These are phyloP conservation scores for Flaveria brownii DNA, from an alignment of 129 eudicot genomes.

Conservation along the genomic window DNA sequence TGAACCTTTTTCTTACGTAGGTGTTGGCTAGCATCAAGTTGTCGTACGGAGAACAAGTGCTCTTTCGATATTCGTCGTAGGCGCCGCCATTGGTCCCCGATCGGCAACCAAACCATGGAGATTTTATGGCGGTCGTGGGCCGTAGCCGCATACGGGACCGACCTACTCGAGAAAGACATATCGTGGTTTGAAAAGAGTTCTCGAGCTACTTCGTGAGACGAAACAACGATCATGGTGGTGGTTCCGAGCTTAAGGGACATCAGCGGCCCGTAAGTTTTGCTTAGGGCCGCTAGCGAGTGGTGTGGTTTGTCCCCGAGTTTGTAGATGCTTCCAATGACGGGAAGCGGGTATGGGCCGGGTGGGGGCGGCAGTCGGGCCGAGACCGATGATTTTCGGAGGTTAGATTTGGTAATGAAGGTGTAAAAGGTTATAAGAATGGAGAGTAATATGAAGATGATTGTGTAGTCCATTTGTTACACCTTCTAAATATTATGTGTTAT, in stretches of 20 bases:
- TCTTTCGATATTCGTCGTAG: constrained; percentile 30
- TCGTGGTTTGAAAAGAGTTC: constrained; percentile 39
- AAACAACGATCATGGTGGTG: constrained; percentile 40
- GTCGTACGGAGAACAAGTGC: constrained; percentile 22
- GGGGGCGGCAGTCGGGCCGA: constrained; percentile 41
- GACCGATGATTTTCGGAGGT: neutral
- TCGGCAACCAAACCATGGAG: constrained; percentile 29
- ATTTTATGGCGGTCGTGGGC: constrained; percentile 5
- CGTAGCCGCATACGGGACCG: constrained; percentile 17
- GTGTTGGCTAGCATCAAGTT: constrained; percentile 32
- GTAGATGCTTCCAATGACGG: constrained; percentile 52
- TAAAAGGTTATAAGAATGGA: neutral
- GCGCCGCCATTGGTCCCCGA: constrained; percentile 32
- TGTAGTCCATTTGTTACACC: constrained; percentile 15
- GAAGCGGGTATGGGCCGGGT: constrained; percentile 51
- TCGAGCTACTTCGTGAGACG: constrained; percentile 43
- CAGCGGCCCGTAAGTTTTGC: constrained; percentile 50
- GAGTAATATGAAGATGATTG: constrained; percentile 14
- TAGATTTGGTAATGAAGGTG: neutral
- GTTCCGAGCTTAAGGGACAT: constrained; percentile 53
- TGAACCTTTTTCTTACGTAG: constrained; percentile 30
- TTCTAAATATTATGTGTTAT: neutral
- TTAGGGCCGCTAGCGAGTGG: constrained; percentile 52
- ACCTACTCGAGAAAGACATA: constrained; percentile 13
- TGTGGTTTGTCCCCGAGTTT: constrained; percentile 51